Evolutionary conservation across 208 protist species (phyloP).

Genomic region (Wallacemonas sp.): DNA sequence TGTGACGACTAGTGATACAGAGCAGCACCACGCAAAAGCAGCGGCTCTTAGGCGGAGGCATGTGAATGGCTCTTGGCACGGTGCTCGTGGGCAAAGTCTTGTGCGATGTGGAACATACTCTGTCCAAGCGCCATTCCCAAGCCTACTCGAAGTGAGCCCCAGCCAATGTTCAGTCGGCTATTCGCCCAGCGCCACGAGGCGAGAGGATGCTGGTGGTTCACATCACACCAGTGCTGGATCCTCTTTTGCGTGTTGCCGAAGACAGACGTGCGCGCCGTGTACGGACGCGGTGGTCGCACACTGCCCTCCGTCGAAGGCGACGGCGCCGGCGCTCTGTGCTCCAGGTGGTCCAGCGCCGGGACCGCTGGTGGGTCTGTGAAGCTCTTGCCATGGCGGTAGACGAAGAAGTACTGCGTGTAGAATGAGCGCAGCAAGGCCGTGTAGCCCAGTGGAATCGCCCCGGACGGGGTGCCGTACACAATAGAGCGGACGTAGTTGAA

Average conservation of each 20-base stretch:
- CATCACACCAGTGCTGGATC: slow-evolving; percentile 14
- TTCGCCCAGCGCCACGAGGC: slow-evolving; percentile 79
- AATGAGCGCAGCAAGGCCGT: slow-evolving; percentile 66
- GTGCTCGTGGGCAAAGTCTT: slow-evolving; percentile 40
- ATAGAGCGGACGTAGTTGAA: slow-evolving; percentile 90
- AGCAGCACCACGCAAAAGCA: too few relatives aligned
- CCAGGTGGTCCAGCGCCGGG: slow-evolving; percentile 29
- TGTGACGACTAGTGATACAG: too few relatives aligned
- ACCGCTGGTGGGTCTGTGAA: slow-evolving; percentile 50
- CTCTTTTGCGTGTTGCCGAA: slow-evolving; percentile 3
- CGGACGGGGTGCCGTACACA: slow-evolving; percentile 77
- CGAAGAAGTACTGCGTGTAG: slow-evolving; percentile 70
- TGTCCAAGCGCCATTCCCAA: slow-evolving; percentile 89
- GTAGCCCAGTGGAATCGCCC: slow-evolving; percentile 71
- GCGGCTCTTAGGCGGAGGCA: too few relatives aligned
- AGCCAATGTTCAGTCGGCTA: slow-evolving; percentile 87
- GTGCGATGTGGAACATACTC: slow-evolving; percentile 73
- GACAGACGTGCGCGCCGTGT: background rate
- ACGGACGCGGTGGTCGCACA: background rate
- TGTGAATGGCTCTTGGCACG: background rate
- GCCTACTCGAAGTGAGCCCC: slow-evolving; percentile 87
- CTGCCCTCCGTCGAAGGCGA: background rate
- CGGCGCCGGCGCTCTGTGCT: slow-evolving; percentile 18
- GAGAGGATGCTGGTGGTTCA: slow-evolving; percentile 58
- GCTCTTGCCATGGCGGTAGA: slow-evolving; percentile 65